Base-by-base conservation (phyloP, 129 eudicot genomes). In the Pulicaria dysenterica region DNA sequence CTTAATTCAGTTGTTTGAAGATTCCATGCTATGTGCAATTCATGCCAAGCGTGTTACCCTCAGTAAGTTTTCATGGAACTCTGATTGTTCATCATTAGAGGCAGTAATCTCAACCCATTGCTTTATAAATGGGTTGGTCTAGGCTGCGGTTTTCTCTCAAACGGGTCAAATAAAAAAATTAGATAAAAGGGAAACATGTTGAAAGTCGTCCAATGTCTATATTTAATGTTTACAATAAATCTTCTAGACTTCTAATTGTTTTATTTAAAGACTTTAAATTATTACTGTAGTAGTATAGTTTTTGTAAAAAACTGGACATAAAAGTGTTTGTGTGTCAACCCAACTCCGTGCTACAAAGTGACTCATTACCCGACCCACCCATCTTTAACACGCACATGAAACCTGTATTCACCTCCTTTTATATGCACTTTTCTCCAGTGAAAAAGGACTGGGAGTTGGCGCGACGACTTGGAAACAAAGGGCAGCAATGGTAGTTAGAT, bases 1-100 rank as follows among this genome's bases (percentile, higher is more conserved):
- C 77, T 12, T 89, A 63, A 76, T 92, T 70, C 84, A 69, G 15
- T 39, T 92, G 77, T 89, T 92, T 67, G 94, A 85, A 83, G 97
- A 92, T 73, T 85, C 94, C 69, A 85, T 88, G 96, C 71, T 89
- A 2, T 92, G 97, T 54, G 86, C 97, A 16, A 75, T 92, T 73
- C 97, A 92, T 62, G 97, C 97, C 47, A 89, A 76, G 77, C 93
- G 97, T 55, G 94, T 92, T 38, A 92, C 97, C 39, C 77, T 92
- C 14, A 92, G 97, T 92, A 88, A 88, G 97, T 85, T 64, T 55
- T 46, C 43, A 38, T 31, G 10, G 64, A 48, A 24, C n/a, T 57
- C 4, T 39, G 54, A 63, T 50, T 45, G 15, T 48, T 36, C 67
- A 39, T 43, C 69, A 8, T 4, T 64, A 64, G 24, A 64, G 53